Base-by-base conservation (phyloP, 495 filamentous ascomycete species). In the Extremus antarcticus region DNA sequence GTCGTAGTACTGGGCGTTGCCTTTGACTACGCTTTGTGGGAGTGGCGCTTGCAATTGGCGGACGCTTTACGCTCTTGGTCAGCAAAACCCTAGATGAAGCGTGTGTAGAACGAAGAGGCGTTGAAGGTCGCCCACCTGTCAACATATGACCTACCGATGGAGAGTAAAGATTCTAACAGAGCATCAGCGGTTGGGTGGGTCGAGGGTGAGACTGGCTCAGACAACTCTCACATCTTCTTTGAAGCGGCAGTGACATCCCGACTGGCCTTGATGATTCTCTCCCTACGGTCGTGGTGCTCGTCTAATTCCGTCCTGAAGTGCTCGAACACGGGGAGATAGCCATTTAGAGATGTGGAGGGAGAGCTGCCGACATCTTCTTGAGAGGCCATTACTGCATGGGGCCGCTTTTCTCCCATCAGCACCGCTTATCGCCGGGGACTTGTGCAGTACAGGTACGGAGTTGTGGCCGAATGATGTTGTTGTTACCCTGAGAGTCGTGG, bases 211-310 rank as follows among this genome's bases (percentile, higher is more conserved):
- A 45, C 7, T 17, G 41, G 41, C n/a, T 9, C n/a, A n/a, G n/a
- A 39, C 9, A n/a, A 9, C 25, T 51, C 73, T 73, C 70, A 95
- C 92, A 96, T 94, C 75, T 97, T 97, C 77, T 98, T 98, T 71
- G 89, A 95, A 40, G 87, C 67, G 0, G 87, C 90, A 8, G 94
- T 98, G 57, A 97, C 84, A 71, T 97, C 92, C 40, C 91, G 75
- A 15, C 85, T 89, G 1, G 81, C 81, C 71, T 96, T 97, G 56
- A 91, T 87, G 53, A 95, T 78, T 23, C 85, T 79, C 69, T 95
- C 90, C 35, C 92, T 81, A 13, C 91, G 82, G 70, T 95, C 94
- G 59, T 98, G 87, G 65, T 98, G 91, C 68, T 89, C 82, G 64
- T 97, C 94, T 7, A 98, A 76, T 68, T 96, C 91, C 55, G 83